Conservation (phyloP, 306 rosid species). For the Neltuma alba region DNA sequence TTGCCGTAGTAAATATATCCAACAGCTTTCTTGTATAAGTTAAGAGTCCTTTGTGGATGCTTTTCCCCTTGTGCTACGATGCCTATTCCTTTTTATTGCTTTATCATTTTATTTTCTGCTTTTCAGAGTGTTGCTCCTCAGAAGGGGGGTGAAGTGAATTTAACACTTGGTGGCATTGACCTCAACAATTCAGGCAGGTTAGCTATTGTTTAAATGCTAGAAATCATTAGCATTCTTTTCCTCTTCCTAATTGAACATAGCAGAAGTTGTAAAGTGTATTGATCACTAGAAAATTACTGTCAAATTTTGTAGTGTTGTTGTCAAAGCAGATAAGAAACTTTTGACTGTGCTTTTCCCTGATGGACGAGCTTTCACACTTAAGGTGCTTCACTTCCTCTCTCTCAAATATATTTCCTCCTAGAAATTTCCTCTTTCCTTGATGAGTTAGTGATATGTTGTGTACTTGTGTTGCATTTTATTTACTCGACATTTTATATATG, state of each 20-base stretch:
- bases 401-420: neutral
- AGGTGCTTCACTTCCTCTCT: constrained; percentile 60
- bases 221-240: constrained; percentile 1
- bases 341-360: constrained; percentile 93
- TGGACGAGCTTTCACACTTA: constrained; percentile 95
- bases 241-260: neutral
- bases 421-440: neutral
- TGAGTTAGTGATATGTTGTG: neutral
- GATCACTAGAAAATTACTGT: constrained; percentile 33
- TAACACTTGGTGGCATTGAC: constrained; percentile 98
- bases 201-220: constrained; percentile 55
- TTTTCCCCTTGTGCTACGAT: neutral
- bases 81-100: neutral
- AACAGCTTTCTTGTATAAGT: neutral
- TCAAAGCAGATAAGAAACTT: constrained; percentile 93
- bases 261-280: constrained; percentile 26
- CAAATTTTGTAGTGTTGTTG: constrained; percentile 74
- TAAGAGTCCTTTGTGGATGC: neutral
- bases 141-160: constrained; percentile 87
- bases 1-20: neutral
- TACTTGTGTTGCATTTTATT: neutral
- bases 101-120: constrained; percentile 23
- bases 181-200: constrained; percentile 99
- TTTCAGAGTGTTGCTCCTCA: constrained; percentile 73
- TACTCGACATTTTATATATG: neutral